Conservation (phyloP, 257 asterid genomes). For the Solanum ossicruentum region DNA sequence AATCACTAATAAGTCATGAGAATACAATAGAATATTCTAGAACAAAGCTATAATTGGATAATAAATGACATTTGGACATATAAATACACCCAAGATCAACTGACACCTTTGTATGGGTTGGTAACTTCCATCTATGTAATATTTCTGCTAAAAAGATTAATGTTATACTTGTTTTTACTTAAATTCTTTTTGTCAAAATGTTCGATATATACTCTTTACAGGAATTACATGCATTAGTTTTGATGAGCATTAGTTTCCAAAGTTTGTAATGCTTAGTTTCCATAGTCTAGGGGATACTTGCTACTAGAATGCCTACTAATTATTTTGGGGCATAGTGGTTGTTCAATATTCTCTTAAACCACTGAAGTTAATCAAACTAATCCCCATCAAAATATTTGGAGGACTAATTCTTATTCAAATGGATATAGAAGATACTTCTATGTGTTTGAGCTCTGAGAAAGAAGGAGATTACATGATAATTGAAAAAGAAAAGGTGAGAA, state of each 20-base stretch:
- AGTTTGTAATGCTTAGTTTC: not conserved
- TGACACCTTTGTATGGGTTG: not conserved
- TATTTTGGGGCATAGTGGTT: not conserved
- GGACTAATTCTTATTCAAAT: not conserved
- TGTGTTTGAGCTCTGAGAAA: not conserved
- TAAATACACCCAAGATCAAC: too few relatives aligned
- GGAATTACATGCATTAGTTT: not conserved
- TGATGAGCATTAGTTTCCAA: not conserved
- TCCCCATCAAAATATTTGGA: not conserved
- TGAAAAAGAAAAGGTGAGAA: not conserved
- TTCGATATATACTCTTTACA: not conserved
- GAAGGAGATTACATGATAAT: not conserved
- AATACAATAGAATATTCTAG: too few relatives aligned
- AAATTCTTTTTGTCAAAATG: not conserved
- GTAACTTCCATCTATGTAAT: not conserved
- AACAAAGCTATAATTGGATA: too few relatives aligned
- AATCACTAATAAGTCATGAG: too few relatives aligned
- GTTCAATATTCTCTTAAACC: not conserved
- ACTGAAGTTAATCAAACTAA: not conserved
- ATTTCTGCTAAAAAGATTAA: not conserved
- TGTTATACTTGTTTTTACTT: not conserved
- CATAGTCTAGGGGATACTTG: not conserved
- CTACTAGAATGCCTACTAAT: not conserved
- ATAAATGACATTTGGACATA: too few relatives aligned
- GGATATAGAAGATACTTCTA: not conserved